These are phyloP conservation scores for Chlamydomonas schloesseri DNA, from an alignment of 139 green algal genomes.

Conservation along the genomic window DNA sequence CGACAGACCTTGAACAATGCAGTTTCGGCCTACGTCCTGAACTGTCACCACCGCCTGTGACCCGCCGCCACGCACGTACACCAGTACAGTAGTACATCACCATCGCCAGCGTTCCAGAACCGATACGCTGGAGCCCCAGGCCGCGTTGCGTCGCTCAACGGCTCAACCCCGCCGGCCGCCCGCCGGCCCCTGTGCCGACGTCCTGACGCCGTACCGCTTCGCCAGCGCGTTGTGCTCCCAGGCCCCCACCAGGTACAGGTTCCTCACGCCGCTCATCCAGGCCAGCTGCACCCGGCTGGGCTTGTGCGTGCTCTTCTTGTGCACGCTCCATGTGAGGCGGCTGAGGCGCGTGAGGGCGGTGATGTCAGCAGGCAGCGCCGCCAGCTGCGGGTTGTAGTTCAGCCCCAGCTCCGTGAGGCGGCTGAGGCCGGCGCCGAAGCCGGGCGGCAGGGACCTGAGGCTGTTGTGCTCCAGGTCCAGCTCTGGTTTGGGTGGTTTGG, in stretches of 20 bases:
- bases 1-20: no score
- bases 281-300: constrained; percentile 1
- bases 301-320: not conserved
- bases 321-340: not conserved
- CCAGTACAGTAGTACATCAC: no score
- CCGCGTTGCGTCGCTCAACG: no score
- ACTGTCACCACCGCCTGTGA: no score
- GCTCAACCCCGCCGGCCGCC: no score
- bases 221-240: not conserved
- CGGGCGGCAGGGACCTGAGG: not conserved
- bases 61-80: no score
- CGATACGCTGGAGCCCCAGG: no score
- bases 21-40: no score
- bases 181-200: not conserved
- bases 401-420: constrained; percentile 30
- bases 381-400: not conserved
- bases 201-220: not conserved
- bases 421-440: not conserved
- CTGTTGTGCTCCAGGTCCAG: constrained; percentile 1
- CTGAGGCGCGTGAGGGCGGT: not conserved
- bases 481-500: no score
- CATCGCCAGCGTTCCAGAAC: no score
- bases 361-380: not conserved
- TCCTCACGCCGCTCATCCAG: not conserved
- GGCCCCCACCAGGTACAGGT: not conserved